Conservation (phyloP, 2,329 filamentous ascomycete species). For the Atkinsonella hypoxylon region DNA sequence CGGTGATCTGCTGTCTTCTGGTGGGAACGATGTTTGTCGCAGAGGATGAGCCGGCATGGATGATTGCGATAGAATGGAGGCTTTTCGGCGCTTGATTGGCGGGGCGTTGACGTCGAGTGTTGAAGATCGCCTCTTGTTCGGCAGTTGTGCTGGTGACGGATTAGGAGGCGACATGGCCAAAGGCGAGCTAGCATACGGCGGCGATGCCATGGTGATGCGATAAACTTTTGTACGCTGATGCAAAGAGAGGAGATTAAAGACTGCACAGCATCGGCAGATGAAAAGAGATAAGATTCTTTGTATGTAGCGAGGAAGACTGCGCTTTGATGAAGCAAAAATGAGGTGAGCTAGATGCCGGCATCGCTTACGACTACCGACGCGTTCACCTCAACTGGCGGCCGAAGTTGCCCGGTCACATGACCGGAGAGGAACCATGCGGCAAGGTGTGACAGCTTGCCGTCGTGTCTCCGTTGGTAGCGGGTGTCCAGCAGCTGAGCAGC, state of each 20-base stretch:
- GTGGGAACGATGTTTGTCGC: slow-evolving; percentile 71
- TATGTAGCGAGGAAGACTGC: not conserved
- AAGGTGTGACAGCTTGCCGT: not conserved
- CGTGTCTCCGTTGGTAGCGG: too few species aligned
- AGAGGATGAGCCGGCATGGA: slow-evolving; percentile 53
- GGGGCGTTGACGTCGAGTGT: slow-evolving; percentile 41
- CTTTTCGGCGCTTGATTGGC: slow-evolving; percentile 56
- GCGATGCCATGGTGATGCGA: slow-evolving; percentile 39
- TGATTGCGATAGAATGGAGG: slow-evolving; percentile 47
- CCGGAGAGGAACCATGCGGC: not conserved
- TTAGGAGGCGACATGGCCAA: slow-evolving; percentile 44
- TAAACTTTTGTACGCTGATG: not conserved
- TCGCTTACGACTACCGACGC: too few species aligned
- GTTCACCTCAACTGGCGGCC: not conserved
- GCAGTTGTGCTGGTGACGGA: slow-evolving; percentile 36
- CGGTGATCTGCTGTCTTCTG: slow-evolving; percentile 40
- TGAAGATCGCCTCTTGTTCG: slow-evolving; percentile 47
- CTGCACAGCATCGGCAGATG: not conserved
- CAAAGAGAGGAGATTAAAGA: not conserved
- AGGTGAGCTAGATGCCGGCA: not conserved
- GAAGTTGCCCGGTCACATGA: slow-evolving; percentile 2
- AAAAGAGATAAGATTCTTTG: not conserved
- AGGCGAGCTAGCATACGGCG: slow-evolving; percentile 37
- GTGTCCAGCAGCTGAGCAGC: not conserved
- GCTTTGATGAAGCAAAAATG: not conserved